Evolutionary conservation across 2,329 filamentous ascomycete species (phyloP), one percentile per base, ranked within the genome.

Genomic region (Dactylellina parvicollis): DNA sequence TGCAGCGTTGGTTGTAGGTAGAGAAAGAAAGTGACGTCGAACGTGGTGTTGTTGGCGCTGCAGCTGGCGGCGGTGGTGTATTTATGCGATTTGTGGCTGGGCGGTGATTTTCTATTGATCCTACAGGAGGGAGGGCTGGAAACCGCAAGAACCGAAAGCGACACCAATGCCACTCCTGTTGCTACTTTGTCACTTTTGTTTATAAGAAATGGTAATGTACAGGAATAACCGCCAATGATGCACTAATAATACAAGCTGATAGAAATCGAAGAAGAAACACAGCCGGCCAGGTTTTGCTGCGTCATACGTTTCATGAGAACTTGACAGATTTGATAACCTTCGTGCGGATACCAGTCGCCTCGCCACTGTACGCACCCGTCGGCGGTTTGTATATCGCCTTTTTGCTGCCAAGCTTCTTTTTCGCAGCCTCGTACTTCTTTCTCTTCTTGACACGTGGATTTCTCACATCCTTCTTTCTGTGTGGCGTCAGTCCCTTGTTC

Each of bases 381-480:
- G 69, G 60, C 38, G 69, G 92, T 82, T 92, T 92, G 83, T 93
- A 98, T 12, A 92, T 85, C 7, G 91, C 87, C 83, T 90, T 92
- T 84, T 93, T 91, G 80, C 90, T 94, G 78, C 87, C 88, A 79
- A 98, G 82, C 86, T 98, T 97, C 91, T 97, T 98, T 87, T 94
- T 90, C 86, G 96, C 97, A 81, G 92, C 90, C 80, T 96, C 92
- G 81, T 88, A 99, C 87, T 92, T 92, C 88, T 92, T 92, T 82
- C 92, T 88, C 90, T 97, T 98, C 90, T 98, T 99, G 76, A 98
- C 94, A 80, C 95, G 86, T 34, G 95, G 93, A 83, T 99, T 99
- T 75, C 94, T 86, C 69, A 92, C 90, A 78, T 96, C 93, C 88
- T 99, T 98, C 86, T 90, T 96, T 75, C 94, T 86, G 81, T 90